Base-by-base conservation (phyloP, 2,329 filamentous ascomycete genomes). In the Mariannaea sp. region DNA sequence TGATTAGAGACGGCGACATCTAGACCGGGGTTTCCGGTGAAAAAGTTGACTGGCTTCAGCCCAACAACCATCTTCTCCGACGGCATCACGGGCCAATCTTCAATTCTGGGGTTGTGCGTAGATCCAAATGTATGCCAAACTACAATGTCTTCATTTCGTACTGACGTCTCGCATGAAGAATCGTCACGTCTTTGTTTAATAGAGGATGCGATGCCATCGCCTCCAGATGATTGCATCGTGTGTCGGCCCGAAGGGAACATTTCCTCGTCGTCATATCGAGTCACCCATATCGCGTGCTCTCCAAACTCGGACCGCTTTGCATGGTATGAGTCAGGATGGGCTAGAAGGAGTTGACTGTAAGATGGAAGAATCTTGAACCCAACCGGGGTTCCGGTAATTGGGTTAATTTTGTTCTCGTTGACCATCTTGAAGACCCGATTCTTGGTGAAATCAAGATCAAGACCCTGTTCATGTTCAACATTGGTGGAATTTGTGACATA, bases 61-160 rank as follows among this genome's bases (percentile, higher is more conserved):
- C 70, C 69, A 0, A 83, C 77, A 51, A 71, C 72, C 59, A 83
- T 71, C 48, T 74, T 79, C 65, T 88, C 85, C 55, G 75, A 78
- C 0, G 85, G 85, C 86, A 88, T 88, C 5, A 87, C 82, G 0
- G 84, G 85, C 74, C 86, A 88, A 62, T 88, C 85, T 60, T 88
- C 85, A 9, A 82, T 77, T 0, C 85, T 75, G 0, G 85, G 84
- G 19, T 86, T 82, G 58, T 88, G 85, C 27, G 86, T 88, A 20
- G 86, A 80, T 14, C 85, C 75, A 62, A 79, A 79, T 3, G 81
- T 79, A 14, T 83, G 76, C 80, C 80, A 85, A 4, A 85, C 70
- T 1, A 85, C 80, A 33, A 83, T 75, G 35, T 84, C 78, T 16
- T 76, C 71, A 53, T 85, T 58, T 42, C 71, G 58, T 71, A 68